These are phyloP conservation scores for Chamaenerion angustifolium DNA, from an alignment of 345 rosid species.

Conservation along the genomic window DNA sequence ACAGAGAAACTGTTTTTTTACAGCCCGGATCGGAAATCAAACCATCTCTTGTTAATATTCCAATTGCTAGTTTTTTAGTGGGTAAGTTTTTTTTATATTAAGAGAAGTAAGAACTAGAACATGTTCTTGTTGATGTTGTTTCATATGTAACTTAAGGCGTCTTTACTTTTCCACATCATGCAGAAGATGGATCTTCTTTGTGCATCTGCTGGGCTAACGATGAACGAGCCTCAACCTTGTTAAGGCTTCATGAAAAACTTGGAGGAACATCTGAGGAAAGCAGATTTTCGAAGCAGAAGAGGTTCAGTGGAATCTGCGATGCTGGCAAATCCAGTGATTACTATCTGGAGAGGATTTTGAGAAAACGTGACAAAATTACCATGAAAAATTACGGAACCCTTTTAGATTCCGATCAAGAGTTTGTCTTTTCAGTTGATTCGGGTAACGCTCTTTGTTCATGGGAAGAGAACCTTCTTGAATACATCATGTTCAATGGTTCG, in stretches of 20 bases:
- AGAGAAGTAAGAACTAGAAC: neutral
- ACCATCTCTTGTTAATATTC: slow-evolving; percentile 36
- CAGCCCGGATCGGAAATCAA: slow-evolving; percentile 12
- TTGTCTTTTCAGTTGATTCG: slow-evolving; percentile 29
- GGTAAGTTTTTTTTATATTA: slow-evolving; percentile 32
- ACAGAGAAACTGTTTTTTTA: slow-evolving; percentile 9
- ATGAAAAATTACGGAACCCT: slow-evolving; percentile 39
- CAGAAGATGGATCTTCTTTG: slow-evolving; percentile 80
- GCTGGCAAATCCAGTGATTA: slow-evolving; percentile 16
- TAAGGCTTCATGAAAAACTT: slow-evolving; percentile 51
- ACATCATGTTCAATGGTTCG: slow-evolving; percentile 36
- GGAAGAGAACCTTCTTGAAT: slow-evolving; percentile 50
- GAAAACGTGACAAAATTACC: slow-evolving; percentile 35
- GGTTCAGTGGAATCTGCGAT: slow-evolving; percentile 20
- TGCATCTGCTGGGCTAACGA: slow-evolving; percentile 72
- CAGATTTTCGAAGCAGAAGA: slow-evolving; percentile 19
- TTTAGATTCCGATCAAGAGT: slow-evolving; percentile 45
- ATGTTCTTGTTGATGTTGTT: neutral
- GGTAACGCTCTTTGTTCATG: slow-evolving; percentile 30
- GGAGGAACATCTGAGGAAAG: slow-evolving; percentile 22
- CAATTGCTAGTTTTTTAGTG: slow-evolving; percentile 59
- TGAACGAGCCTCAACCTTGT: slow-evolving; percentile 50
- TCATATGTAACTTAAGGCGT: too few relatives aligned
- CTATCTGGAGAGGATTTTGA: slow-evolving; percentile 45
- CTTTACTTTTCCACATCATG: slow-evolving; percentile 1